phyloP scores from a whole-genome alignment of 2,329 filamentous ascomycete genomes.

The Fusarium brachygibbosum region DNA sequence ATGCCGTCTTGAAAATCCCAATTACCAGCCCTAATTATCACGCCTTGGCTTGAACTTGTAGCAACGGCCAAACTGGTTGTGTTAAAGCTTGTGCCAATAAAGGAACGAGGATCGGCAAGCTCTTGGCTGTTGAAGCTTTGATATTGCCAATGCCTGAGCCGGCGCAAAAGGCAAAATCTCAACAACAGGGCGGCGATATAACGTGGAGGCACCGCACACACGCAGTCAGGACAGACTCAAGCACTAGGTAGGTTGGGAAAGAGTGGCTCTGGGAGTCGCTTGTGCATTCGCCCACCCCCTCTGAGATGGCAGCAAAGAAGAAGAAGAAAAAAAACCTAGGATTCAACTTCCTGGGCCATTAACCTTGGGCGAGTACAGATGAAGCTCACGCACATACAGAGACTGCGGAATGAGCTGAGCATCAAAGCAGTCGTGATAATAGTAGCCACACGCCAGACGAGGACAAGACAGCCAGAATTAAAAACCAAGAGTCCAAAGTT shows the following conservation, averaged over 20 bases:
- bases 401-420: slow-evolving; percentile 5
- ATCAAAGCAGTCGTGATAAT: slow-evolving; percentile 20
- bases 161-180: slow-evolving; percentile 35
- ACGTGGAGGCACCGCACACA: slow-evolving; percentile 39
- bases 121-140: slow-evolving; percentile 26
- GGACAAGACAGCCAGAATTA: slow-evolving; percentile 14
- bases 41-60: slow-evolving; percentile 23
- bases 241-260: slow-evolving; percentile 31
- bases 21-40: slow-evolving; percentile 35
- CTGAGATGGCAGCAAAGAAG: slow-evolving; percentile 27
- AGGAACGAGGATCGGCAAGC: slow-evolving; percentile 10
- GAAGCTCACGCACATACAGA: slow-evolving; percentile 22
- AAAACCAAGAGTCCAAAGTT: slow-evolving; percentile 16
- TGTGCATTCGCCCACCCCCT: slow-evolving; percentile 29
- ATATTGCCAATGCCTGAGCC: slow-evolving; percentile 26
- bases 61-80: slow-evolving; percentile 1
- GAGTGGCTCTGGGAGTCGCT: slow-evolving; percentile 34
- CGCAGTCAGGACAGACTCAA: slow-evolving; percentile 30
- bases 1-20: slow-evolving; percentile 42
- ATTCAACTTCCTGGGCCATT: slow-evolving; percentile 24
- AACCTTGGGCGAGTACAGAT: slow-evolving; percentile 24
- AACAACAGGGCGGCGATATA: slow-evolving; percentile 29
- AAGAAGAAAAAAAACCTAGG: neutral
- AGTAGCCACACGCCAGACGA: slow-evolving; percentile 13
- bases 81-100: slow-evolving; percentile 23